Conservation (phyloP, 2,329 filamentous ascomycete genomes). For the Diaporthe aspalathi region DNA sequence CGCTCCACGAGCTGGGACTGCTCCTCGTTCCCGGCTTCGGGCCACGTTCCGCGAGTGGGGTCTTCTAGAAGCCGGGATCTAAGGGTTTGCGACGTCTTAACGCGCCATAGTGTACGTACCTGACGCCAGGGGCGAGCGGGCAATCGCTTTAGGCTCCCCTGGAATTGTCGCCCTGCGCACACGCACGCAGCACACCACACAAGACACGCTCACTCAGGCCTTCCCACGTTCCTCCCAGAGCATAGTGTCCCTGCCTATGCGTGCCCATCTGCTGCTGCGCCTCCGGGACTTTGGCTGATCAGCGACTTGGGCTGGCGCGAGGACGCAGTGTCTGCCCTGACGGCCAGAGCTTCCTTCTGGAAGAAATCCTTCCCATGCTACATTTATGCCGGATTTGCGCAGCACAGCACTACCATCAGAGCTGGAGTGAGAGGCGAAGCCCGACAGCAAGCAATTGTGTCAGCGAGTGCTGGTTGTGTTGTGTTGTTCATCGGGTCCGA, state of each 20-base stretch:
- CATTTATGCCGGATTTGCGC: not conserved
- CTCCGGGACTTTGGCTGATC: conserved; percentile 11
- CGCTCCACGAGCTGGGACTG: conserved; percentile 39
- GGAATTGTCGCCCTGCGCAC: conserved; percentile 26
- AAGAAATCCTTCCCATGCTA: conserved; percentile 8
- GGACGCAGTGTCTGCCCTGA: conserved; percentile 20
- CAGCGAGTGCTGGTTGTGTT: too few relatives aligned
- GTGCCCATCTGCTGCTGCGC: conserved; percentile 1
- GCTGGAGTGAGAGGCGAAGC: not conserved
- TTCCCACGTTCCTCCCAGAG: not conserved
- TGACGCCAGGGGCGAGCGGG: conserved; percentile 23
- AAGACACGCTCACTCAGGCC: not conserved
- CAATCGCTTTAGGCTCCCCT: conserved; percentile 29
- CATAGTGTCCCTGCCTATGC: not conserved
- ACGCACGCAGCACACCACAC: not conserved
- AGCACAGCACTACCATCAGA: not conserved
- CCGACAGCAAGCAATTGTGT: not conserved
- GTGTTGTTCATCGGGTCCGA: not conserved
- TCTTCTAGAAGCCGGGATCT: conserved; percentile 24
- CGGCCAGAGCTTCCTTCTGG: conserved; percentile 34
- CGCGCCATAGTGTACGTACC: not conserved
- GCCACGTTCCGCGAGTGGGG: conserved; percentile 37
- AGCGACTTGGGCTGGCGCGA: conserved; percentile 2
- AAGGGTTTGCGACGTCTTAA: conserved; percentile 1
- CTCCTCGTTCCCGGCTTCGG: conserved; percentile 40